These are phyloP conservation scores for Fusarium pseudograminearum DNA, from an alignment of 2,329 filamentous ascomycete species.

Conservation along the genomic window DNA sequence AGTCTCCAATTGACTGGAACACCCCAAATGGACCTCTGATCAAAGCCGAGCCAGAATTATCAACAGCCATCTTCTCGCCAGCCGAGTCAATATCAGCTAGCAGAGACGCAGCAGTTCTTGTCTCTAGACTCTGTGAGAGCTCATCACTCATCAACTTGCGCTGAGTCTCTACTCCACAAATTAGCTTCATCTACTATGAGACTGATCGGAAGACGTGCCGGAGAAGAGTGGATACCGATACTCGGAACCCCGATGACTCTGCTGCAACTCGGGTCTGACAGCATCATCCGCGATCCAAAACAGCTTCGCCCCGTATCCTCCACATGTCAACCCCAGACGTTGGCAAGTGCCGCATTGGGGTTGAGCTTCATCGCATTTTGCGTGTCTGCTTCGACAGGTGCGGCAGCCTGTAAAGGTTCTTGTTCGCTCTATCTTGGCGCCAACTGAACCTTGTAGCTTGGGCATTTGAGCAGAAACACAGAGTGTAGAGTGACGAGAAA, in stretches of 20 bases:
- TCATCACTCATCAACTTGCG: conserved; percentile 45
- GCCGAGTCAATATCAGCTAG: conserved; percentile 46
- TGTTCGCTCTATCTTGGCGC: conserved; percentile 38
- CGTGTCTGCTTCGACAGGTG: conserved; percentile 54
- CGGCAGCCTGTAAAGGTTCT: conserved; percentile 53
- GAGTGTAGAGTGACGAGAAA: conserved; percentile 8
- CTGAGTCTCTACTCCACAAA: conserved; percentile 29
- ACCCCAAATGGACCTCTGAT: conserved; percentile 43
- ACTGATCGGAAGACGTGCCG: conserved; percentile 37
- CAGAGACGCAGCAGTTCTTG: conserved; percentile 37
- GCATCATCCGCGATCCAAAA: conserved; percentile 49
- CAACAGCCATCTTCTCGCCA: conserved; percentile 32
- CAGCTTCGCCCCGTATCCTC: conserved; percentile 55
- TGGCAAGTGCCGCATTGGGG: conserved; percentile 56
- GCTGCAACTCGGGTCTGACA: conserved; percentile 35
- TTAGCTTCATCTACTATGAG: not conserved
- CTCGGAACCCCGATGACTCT: conserved; percentile 44
- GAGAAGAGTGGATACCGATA: conserved; percentile 60
- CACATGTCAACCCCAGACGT: conserved; percentile 52
- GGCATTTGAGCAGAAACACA: conserved; percentile 23
- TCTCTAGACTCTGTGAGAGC: conserved; percentile 50
- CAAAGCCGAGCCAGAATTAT: not conserved
- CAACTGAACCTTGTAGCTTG: conserved; percentile 8
- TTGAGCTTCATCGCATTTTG: conserved; percentile 59
- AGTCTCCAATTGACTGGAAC: conserved; percentile 24